These are phyloP conservation scores for Mycosphaerella arachidis DNA, from an alignment of 2,329 filamentous ascomycete genomes.

Conservation along the genomic window DNA sequence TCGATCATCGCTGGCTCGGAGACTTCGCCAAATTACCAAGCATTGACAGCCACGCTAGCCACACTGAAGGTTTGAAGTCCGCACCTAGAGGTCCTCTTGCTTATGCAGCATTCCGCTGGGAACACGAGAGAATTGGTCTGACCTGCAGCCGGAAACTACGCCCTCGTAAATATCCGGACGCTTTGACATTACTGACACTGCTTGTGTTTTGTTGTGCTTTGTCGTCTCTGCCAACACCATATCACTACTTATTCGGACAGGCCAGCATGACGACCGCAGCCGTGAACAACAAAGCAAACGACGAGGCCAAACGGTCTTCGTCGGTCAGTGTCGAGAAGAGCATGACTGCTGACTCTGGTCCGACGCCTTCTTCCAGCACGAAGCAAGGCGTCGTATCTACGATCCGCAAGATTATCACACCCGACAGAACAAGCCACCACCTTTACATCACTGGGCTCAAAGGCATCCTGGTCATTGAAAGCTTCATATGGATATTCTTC, in stretches of 20 bases:
- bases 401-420: neutral
- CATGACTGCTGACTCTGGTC: neutral
- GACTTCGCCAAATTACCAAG: neutral
- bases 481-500: slow-evolving; percentile 45
- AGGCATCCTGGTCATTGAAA: slow-evolving; percentile 41
- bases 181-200: neutral
- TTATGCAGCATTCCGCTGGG: neutral
- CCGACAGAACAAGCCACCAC: slow-evolving; percentile 12
- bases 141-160: neutral
- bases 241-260: neutral
- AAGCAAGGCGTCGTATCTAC: neutral
- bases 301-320: neutral
- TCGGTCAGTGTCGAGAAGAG: neutral
- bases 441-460: slow-evolving; percentile 42
- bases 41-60: neutral
- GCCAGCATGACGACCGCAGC: neutral
- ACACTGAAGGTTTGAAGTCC: neutral
- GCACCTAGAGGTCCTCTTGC: neutral
- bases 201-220: neutral
- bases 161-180: neutral
- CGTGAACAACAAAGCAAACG: neutral
- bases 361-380: neutral
- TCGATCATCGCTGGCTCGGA: neutral
- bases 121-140: neutral
- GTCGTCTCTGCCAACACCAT: neutral